These are phyloP conservation scores for Xeromyces bisporus DNA, from an alignment of 495 filamentous ascomycete species.

Conservation along the genomic window DNA sequence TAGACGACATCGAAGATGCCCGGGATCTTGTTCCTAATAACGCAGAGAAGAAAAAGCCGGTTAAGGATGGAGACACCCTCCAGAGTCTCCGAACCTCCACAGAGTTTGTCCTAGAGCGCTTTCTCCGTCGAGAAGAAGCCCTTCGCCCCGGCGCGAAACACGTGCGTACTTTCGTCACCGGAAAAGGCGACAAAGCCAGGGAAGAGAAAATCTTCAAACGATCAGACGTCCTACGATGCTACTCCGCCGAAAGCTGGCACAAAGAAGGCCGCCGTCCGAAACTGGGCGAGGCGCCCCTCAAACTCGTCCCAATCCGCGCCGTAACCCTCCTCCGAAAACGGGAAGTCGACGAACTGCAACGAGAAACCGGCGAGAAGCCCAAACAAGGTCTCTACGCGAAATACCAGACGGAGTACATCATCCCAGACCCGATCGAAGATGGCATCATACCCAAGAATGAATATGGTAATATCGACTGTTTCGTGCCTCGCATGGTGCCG, in stretches of 20 bases:
- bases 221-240: slow-evolving; percentile 65
- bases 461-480: slow-evolving; percentile 95
- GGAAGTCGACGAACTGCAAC: slow-evolving; percentile 71
- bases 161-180: slow-evolving; percentile 56
- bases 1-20: slow-evolving; percentile 62
- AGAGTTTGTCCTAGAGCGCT: slow-evolving; percentile 71
- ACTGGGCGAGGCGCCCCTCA: slow-evolving; percentile 55
- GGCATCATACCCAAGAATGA: slow-evolving; percentile 86
- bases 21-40: slow-evolving; percentile 56
- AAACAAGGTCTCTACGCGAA: slow-evolving; percentile 71
- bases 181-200: slow-evolving; percentile 48
- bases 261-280: slow-evolving; percentile 76
- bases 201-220: slow-evolving; percentile 70
- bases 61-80: slow-evolving; percentile 58
- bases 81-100: slow-evolving; percentile 75
- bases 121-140: slow-evolving; percentile 86
- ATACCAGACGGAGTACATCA: slow-evolving; percentile 88
- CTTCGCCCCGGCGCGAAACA: slow-evolving; percentile 48
- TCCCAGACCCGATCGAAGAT: slow-evolving; percentile 64
- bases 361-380: slow-evolving; percentile 62
- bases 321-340: slow-evolving; percentile 78
- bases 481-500: slow-evolving; percentile 84
- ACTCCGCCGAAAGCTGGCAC: slow-evolving; percentile 92
- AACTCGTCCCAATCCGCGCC: slow-evolving; percentile 75
- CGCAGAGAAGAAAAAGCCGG: slow-evolving; percentile 49